phyloP scores from a whole-genome alignment of 2,329 filamentous ascomycete genomes.

The Cytospora schulzeri region DNA sequence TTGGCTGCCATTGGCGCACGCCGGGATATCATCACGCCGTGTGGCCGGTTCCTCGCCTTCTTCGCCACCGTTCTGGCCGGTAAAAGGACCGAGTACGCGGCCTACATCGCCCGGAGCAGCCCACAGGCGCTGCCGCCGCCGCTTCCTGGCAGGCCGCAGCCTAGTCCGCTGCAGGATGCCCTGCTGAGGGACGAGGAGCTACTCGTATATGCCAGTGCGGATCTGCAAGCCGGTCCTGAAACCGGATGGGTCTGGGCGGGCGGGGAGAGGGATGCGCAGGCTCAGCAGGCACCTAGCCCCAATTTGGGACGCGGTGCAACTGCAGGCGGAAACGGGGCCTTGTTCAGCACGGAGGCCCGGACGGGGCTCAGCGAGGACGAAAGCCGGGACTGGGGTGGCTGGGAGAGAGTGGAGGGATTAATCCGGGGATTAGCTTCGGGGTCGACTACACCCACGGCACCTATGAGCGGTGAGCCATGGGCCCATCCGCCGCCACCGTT shows the following conservation, averaged over 20 bases:
- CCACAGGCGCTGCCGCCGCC: constrained; percentile 35
- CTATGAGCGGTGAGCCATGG: constrained; percentile 20
- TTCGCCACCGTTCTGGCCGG: constrained; percentile 70
- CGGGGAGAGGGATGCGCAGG: constrained; percentile 52
- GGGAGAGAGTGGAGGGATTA: constrained; percentile 71
- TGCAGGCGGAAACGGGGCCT: constrained; percentile 37
- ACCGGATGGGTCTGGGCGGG: constrained; percentile 82
- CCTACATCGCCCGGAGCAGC: constrained; percentile 40
- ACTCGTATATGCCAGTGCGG: constrained; percentile 80
- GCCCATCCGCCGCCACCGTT: constrained; percentile 20
- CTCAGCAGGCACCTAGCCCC: constrained; percentile 36
- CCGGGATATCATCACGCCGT: constrained; percentile 73
- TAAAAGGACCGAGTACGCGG: constrained; percentile 51
- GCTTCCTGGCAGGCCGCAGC: constrained; percentile 32
- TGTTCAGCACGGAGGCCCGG: constrained; percentile 50
- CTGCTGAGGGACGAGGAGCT: constrained; percentile 77
- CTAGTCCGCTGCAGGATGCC: constrained; percentile 39
- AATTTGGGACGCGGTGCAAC: constrained; percentile 30
- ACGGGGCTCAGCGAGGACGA: constrained; percentile 59
- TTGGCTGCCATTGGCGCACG: constrained; percentile 70
- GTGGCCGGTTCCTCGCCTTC: constrained; percentile 79
- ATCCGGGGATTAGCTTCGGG: constrained; percentile 55
- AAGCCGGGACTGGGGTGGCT: constrained; percentile 74
- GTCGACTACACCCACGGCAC: constrained; percentile 28
- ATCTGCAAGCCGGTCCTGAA: constrained; percentile 79